Percentiles rank a stretch among this genome's conserved stretches.
These are phyloP conservation scores for Umbelopsis sp. DNA, from an alignment of 192 early-diverging fungal genomes.

Conservation along the genomic window DNA sequence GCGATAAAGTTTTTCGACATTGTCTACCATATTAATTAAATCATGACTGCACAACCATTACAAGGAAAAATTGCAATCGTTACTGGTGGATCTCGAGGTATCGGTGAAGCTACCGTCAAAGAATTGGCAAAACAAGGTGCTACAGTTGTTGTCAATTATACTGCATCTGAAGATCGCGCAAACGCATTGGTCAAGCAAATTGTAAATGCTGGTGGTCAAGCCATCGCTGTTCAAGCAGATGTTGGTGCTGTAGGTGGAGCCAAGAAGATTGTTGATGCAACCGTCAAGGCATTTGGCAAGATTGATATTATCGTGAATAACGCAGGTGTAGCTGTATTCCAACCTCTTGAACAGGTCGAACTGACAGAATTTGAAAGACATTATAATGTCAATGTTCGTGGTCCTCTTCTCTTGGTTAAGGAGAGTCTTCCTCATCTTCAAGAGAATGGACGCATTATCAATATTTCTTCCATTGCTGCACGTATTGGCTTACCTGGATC, in stretches of 20 bases:
- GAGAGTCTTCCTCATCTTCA: conserved; percentile 33
- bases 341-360: conserved; percentile 1
- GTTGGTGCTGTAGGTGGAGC: neutral
- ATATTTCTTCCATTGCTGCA: conserved; percentile 31
- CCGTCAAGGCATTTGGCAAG: conserved; percentile 23
- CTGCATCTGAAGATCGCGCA: neutral
- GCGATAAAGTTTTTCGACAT: too few species aligned
- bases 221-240: conserved; percentile 11
- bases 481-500: neutral
- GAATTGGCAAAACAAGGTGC: neutral
- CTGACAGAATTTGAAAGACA: conserved; percentile 31
- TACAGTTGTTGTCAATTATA: conserved; percentile 9
- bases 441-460: conserved; percentile 42
- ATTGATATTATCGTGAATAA: conserved; percentile 47
- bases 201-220: neutral
- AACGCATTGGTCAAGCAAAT: neutral
- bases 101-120: conserved; percentile 14
- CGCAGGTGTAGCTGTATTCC: conserved; percentile 29
- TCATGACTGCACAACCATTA: too few species aligned
- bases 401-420: conserved; percentile 38
- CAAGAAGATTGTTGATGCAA: conserved; percentile 23
- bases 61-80: conserved; percentile 17
- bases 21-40: too few species aligned
- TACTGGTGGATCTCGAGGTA: conserved; percentile 17
- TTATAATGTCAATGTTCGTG: conserved; percentile 39